phyloP scores from a whole-genome alignment of 2,329 filamentous ascomycete genomes.

The Scleromitrula shiraiana region DNA sequence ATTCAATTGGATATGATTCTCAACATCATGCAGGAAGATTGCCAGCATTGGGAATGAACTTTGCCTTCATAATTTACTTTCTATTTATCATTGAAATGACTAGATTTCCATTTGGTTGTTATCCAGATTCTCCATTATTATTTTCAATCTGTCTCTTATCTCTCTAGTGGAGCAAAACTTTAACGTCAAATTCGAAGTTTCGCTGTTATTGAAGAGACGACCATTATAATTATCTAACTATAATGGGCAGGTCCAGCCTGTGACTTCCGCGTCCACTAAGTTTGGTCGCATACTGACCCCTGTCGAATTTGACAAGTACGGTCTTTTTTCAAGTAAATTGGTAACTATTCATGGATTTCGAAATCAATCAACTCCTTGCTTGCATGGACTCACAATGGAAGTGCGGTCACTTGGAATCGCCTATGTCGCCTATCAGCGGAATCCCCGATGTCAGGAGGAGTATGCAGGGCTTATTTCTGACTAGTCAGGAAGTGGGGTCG shows the following conservation, averaged over 20 bases:
- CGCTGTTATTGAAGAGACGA: neutral
- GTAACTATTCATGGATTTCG: neutral
- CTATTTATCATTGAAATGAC: neutral
- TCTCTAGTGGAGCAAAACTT: conserved; percentile 3
- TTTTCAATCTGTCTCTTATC: conserved; percentile 5
- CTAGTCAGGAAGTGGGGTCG: conserved; percentile 1
- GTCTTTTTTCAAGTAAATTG: neutral
- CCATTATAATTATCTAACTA: neutral
- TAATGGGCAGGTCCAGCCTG: conserved; percentile 5
- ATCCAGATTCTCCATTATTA: neutral
- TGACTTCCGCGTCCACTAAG: neutral
- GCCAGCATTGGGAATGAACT: no score
- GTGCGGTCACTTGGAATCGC: neutral
- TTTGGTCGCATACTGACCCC: neutral
- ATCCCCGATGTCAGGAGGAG: neutral
- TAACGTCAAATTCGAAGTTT: neutral
- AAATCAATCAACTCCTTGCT: neutral
- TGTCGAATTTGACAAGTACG: conserved; percentile 4
- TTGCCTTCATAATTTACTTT: neutral
- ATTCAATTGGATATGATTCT: neutral
- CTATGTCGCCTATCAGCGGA: neutral
- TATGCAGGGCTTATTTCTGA: neutral
- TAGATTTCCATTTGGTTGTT: neutral
- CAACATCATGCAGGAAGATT: neutral
- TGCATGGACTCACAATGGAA: neutral